Evolutionary conservation across 2,329 filamentous ascomycete genomes (phyloP).

Genomic region (Albifimbria verrucaria): DNA sequence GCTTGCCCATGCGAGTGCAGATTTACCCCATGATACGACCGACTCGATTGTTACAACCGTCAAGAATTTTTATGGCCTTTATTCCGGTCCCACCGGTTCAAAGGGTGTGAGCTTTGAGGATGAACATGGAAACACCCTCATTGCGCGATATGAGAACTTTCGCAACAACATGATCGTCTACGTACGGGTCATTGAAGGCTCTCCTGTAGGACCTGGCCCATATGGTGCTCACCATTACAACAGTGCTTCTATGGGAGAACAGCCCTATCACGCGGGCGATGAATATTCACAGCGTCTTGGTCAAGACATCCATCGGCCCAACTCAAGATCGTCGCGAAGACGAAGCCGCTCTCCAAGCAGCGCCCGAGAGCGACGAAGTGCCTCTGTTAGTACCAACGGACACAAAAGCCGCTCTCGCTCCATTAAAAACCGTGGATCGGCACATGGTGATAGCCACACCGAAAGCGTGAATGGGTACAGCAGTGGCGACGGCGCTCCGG

Average conservation of each 20-base stretch:
- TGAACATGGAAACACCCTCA: constrained; percentile 81
- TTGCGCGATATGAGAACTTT: constrained; percentile 96
- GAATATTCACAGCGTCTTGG: constrained; percentile 49
- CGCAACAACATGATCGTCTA: constrained; percentile 88
- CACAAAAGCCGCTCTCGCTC: constrained; percentile 70
- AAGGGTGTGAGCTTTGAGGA: constrained; percentile 96
- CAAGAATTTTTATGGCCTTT: constrained; percentile 98
- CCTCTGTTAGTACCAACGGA: constrained; percentile 58
- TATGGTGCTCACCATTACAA: constrained; percentile 53
- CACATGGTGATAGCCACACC: constrained; percentile 54
- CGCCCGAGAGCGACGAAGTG: constrained; percentile 70
- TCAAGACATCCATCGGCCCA: constrained; percentile 63
- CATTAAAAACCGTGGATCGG: constrained; percentile 61
- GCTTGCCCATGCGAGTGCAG: constrained; percentile 80
- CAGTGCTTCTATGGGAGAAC: constrained; percentile 47
- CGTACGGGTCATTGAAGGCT: constrained; percentile 75
- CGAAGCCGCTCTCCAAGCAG: constrained; percentile 75
- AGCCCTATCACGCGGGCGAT: constrained; percentile 54
- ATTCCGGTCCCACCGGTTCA: constrained; percentile 66
- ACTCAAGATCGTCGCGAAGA: constrained; percentile 67
- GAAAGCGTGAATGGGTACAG: constrained; percentile 76
- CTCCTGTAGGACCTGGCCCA: constrained; percentile 38
- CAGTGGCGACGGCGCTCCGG: constrained; percentile 79
- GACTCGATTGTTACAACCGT: constrained; percentile 98
- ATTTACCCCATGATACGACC: constrained; percentile 96